These are phyloP conservation scores for Citeromyces nyonsensis DNA, from an alignment of 805 yeast genomes.

Conservation along the genomic window DNA sequence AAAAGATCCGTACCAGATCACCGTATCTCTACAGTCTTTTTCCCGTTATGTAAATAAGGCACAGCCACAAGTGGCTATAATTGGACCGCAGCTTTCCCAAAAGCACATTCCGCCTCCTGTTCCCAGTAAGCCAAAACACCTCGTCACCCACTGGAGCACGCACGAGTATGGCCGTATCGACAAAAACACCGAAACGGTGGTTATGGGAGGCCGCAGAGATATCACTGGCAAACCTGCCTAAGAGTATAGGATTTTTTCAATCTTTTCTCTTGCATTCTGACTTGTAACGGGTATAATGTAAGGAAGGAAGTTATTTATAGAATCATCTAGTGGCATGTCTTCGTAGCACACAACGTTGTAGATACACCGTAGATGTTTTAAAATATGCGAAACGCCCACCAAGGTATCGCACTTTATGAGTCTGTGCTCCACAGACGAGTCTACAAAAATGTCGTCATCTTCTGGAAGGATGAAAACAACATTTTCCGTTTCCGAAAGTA, in stretches of 20 bases:
- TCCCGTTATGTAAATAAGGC: conserved; percentile 51
- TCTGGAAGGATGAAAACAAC: conserved; percentile 11
- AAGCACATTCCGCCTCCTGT: conserved; percentile 30
- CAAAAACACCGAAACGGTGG: conserved; percentile 35
- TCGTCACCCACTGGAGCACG: conserved; percentile 36
- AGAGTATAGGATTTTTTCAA: conserved; percentile 1
- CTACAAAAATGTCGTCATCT: conserved; percentile 7
- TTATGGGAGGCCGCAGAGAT: conserved; percentile 35
- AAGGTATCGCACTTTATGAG: conserved; percentile 29
- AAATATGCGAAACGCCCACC: conserved; percentile 36
- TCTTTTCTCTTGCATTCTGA: not conserved
- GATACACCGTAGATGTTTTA: conserved; percentile 25
- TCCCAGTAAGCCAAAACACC: conserved; percentile 39
- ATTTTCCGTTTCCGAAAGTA: conserved; percentile 7
- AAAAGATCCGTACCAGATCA: conserved; percentile 64
- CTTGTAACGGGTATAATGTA: not conserved
- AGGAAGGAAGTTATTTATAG: not conserved
- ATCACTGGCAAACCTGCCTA: conserved; percentile 12
- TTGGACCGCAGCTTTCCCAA: conserved; percentile 41
- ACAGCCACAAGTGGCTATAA: conserved; percentile 30
- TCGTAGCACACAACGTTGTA: conserved; percentile 10
- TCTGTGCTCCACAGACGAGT: conserved; percentile 11
- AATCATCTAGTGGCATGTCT: conserved; percentile 6
- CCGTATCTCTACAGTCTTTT: conserved; percentile 59
- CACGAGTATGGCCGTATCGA: conserved; percentile 44